These are phyloP conservation scores for Colletotrichum liriopes DNA, from an alignment of 2,329 filamentous ascomycete genomes.

Conservation along the genomic window DNA sequence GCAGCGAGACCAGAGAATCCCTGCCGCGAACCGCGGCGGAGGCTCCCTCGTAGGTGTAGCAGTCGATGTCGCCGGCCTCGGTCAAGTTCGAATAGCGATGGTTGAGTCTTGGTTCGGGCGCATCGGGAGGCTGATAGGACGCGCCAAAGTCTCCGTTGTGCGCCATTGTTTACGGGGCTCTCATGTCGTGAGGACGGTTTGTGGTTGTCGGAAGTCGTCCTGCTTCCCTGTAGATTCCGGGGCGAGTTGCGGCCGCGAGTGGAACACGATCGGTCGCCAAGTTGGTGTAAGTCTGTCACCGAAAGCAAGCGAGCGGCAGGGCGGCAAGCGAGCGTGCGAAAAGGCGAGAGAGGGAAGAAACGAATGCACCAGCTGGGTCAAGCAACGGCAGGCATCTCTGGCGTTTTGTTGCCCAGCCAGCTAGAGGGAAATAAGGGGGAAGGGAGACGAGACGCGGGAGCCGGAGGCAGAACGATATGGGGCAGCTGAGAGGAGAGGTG, in stretches of 20 bases:
- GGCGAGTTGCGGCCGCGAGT: conserved; percentile 7
- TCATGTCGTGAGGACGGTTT: conserved; percentile 35
- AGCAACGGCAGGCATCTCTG: conserved; percentile 18
- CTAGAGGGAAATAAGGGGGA: conserved; percentile 6
- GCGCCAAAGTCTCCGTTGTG: conserved; percentile 44
- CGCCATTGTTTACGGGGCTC: conserved; percentile 32
- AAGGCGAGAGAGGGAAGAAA: not conserved
- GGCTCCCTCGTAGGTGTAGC: conserved; percentile 48
- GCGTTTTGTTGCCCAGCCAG: conserved; percentile 27
- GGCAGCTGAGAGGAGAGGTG: conserved; percentile 32
- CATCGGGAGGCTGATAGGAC: conserved; percentile 47
- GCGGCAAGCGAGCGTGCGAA: not conserved
- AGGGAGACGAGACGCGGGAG: conserved; percentile 10
- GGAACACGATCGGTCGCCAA: conserved; percentile 8
- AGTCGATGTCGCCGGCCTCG: conserved; percentile 50
- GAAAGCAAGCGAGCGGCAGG: conserved; percentile 2
- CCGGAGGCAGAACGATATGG: conserved; percentile 3
- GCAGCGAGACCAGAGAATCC: conserved; percentile 59
- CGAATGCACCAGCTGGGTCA: conserved; percentile 4
- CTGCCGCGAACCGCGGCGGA: conserved; percentile 51
- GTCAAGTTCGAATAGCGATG: conserved; percentile 55
- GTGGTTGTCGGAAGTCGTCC: not conserved
- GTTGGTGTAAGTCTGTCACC: conserved; percentile 13
- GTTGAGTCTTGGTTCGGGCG: conserved; percentile 42
- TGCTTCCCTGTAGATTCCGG: not conserved